Evolutionary conservation across 495 filamentous ascomycete genomes (phyloP).

Genomic region (Penicillium canariense): DNA sequence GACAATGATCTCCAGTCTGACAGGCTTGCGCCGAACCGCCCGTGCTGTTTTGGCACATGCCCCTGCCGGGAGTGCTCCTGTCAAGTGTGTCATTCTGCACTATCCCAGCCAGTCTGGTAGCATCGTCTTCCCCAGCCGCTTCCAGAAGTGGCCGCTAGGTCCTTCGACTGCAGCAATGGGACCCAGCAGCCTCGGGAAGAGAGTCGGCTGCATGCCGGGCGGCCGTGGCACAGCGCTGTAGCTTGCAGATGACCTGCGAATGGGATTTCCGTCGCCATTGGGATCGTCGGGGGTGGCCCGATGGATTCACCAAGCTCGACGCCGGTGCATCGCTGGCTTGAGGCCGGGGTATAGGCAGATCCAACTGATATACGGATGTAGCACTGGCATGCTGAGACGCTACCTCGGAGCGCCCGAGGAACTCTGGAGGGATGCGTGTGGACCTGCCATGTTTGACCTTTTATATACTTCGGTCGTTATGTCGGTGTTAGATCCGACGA

Average conservation of each 20-base stretch:
- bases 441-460: not conserved
- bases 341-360: not conserved
- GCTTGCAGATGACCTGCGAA: constrained; percentile 35
- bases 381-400: not conserved
- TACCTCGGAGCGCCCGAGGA: not conserved
- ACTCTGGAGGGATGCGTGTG: not conserved
- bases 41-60: not conserved
- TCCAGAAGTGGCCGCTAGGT: constrained; percentile 3
- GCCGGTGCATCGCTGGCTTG: not conserved
- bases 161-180: constrained; percentile 6
- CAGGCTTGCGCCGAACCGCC: not conserved
- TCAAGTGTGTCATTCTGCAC: constrained; percentile 2
- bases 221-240: constrained; percentile 25
- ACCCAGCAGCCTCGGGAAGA: constrained; percentile 6
- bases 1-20: not conserved
- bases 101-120: not conserved
- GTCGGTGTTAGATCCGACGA: not conserved
- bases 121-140: not conserved
- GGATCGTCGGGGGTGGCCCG: constrained; percentile 7
- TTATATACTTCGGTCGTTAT: not conserved
- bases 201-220: constrained; percentile 18
- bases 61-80: not conserved
- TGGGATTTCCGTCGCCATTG: constrained; percentile 6
- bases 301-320: constrained; percentile 8
- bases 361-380: not conserved